Base-by-base conservation (phyloP, 768 basidiomycete species). In the Suillus plorans region DNA sequence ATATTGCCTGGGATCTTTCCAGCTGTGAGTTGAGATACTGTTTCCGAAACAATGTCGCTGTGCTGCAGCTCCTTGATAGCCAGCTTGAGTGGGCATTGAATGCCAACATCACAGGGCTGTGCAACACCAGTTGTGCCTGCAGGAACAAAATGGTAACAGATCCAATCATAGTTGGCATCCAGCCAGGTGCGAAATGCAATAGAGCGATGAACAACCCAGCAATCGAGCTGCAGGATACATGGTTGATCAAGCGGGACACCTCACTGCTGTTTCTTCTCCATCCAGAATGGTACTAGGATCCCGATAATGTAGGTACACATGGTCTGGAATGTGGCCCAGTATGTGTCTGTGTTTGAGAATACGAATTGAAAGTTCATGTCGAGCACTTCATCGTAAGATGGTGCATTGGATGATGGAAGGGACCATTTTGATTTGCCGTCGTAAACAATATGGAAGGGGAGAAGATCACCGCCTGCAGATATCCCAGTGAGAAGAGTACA, bases 71-170 rank as follows among this genome's bases (percentile, higher is more conserved):
- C 41, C 10, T 53, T 71, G 28, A 77, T 70, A 6, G 75, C 72
- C 5, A 69, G 72, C 64, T 82, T 82, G 64, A 82, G 64, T 13
- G 71, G 70, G 1, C 74, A 68, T 67, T 82, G 81, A 42, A 72
- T 58, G 67, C 8, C 72, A 66, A 22, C 71, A 64, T 58, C 57
- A 6, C 31, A 58, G 56, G 57, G 34, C 34, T 37, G 57, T 37
- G 36, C 57, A 42, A 58, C 57, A 58, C 57, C 36, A 37, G 57
- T 58, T 20, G 34, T 58, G 10, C 57, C 57, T 22, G 18, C 57
- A 28, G 36, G 57, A 25, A 58, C 57, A 58, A 58, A 58, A 14
- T 6, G 18, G 36, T 58, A 37, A 37, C 4, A 10, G 34, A 58
- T 58, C 57, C 57, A 58, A 18, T 25, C 42, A 13, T 60, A 28